A percentile compares a stretch with the other conserved stretches of the same genome.
Evolutionary conservation across 345 rosid genomes (phyloP).

Genomic region (Lepidium didymum): DNA sequence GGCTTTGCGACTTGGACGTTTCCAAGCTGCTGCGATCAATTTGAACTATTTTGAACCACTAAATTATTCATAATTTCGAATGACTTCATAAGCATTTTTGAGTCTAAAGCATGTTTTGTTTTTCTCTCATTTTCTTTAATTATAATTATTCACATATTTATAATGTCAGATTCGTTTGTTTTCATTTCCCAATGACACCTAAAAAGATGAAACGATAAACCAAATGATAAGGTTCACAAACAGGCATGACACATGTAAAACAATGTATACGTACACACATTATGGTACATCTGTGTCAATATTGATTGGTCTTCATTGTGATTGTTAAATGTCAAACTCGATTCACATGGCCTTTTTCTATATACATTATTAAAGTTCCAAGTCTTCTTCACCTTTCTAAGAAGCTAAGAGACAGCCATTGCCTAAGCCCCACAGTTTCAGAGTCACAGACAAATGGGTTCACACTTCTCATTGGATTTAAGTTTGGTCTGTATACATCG

Average conservation of each 20-base stretch:
- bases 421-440: slow-evolving; percentile 16
- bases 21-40: background rate
- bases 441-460: slow-evolving; percentile 11
- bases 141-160: background rate
- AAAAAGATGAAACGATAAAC: background rate
- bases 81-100: background rate
- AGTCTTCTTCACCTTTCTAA: slow-evolving; percentile 1
- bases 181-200: slow-evolving; percentile 5
- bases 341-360: slow-evolving; percentile 18
- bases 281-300: slow-evolving; percentile 7
- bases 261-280: slow-evolving; percentile 14
- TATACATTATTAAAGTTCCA: slow-evolving; percentile 16
- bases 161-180: background rate
- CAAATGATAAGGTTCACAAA: slow-evolving; percentile 24
- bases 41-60: too few relatives aligned
- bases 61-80: too few relatives aligned
- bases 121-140: background rate
- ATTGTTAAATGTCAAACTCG: slow-evolving; percentile 27
- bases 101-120: background rate
- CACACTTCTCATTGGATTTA: slow-evolving; percentile 11
- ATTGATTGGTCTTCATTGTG: slow-evolving; percentile 22
- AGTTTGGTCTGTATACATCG: background rate
- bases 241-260: slow-evolving; percentile 28
- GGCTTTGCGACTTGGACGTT: background rate
- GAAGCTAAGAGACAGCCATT: slow-evolving; percentile 29